Base-by-base conservation (phyloP, 306 rosid species). In the Alnus rubra region DNA sequence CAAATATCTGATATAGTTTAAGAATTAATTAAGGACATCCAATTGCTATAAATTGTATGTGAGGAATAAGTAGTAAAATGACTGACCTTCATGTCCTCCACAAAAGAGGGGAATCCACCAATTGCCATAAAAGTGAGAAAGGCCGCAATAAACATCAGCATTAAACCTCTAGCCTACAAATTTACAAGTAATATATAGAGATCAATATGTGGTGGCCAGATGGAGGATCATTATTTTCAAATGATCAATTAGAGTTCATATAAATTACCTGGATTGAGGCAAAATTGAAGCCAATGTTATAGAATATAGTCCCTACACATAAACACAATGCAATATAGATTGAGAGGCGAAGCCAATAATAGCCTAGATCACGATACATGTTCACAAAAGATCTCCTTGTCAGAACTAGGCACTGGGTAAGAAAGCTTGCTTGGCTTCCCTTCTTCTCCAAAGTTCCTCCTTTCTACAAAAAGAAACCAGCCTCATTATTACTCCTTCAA, bases 41-140 rank as follows among this genome's bases (percentile, higher is more conserved):
- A 37, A 15, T 50, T 30, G 19, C 35, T 7, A 71, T 13, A 4
- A 5, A 28, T 1, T 71, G 58, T 49, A 16, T 31, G 10, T 11
- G 9, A 31, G 42, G 23, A 2, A 11, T 9, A 45, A 8, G 4
- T 8, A 33, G 2, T 11, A 48, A 35, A 64, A 15, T 75, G 7
- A 37, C 74, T 54, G 23, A 92, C 92, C 94, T 92, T 87, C 95
- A 90, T 89, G 55, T 88, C 97, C 35, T 92, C 93, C 44, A 88
- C 93, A 79, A 90, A 90, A 51, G 97, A 92, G 80, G 92, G 93
- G 81, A 92, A 92, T 28, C 93, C 97, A 51, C 85, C 88, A 71
- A 92, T 82, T 52, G 89, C 88, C 86, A 90, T 92, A 87, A 92
- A 92, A 42, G 93, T 92, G 15, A 90, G 62, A 78, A 90, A 92